Evolutionary conservation across 305 asterid species (phyloP), one percentile per base, ranked within the genome.

Genomic region (Solanum chacoense): DNA sequence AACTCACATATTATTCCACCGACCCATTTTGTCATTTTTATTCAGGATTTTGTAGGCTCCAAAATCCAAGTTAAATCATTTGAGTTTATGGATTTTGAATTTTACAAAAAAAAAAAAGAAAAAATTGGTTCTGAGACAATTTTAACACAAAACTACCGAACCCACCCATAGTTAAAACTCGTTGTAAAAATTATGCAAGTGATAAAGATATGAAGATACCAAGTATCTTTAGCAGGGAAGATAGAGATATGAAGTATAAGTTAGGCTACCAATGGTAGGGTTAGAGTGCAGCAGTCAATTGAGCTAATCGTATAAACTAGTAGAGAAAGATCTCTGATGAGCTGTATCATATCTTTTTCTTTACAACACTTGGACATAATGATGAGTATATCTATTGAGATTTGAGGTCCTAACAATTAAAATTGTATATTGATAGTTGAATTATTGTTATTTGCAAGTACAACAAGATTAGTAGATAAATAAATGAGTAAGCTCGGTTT

Each of bases 371-470:
- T 45, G 4, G 26, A 63, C 12, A 59, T 65, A n/a, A 65, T 81
- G 38, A 81, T 11, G 55, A 36, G 85, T 11, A 87, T 89, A 94
- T 94, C 95, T 92, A 92, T 45, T 84, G 86, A 91, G 97, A 95
- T 84, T 93, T 91, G 89, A 87, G 89, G 75, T 90, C 90, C 93
- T 93, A 65, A 88, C 85, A 38, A 29, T 18, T 83, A 83, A 31
- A 8, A 31, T 8, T 28, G 6, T 26, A 26, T 42, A 29, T 42
- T 26, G 9, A 8, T 26, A 26, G 40, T 31, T 32, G 35, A 32
- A 32, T 32, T 42, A 29, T 42, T 26, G 9, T 4, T 26, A 26
- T 79, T 40, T 40, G 85, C 85, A 42, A 38, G 11, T 38, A n/a
- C n/a, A 12, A 24, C 5, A 78, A 26, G 4, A 40, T 26, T 81